These are phyloP conservation scores for Hyaloperonospora brassicae DNA, from an alignment of 352 stramenopile genomes.

Conservation along the genomic window DNA sequence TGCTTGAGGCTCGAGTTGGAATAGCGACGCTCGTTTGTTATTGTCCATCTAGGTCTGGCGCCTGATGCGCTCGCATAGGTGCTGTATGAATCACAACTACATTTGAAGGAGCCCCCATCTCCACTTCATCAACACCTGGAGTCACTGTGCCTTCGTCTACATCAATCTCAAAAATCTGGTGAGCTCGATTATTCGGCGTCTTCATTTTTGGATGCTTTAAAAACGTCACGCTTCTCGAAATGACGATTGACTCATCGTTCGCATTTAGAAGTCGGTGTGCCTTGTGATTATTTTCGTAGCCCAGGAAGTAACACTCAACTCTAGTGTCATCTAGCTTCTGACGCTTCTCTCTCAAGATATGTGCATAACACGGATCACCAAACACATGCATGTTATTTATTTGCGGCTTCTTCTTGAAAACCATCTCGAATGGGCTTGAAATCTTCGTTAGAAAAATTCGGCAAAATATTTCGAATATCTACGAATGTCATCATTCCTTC, in stretches of 20 bases:
- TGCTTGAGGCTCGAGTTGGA: neutral
- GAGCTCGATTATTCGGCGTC: neutral
- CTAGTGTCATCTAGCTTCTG: neutral
- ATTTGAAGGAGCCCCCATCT: neutral
- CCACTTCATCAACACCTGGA: neutral
- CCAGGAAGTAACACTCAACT: neutral
- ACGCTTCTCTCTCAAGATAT: neutral
- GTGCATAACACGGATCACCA: neutral
- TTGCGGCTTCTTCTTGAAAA: neutral
- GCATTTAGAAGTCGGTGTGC: neutral
- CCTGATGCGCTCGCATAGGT: neutral
- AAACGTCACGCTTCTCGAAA: neutral
- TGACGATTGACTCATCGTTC: neutral
- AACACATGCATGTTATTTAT: neutral
- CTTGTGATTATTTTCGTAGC: neutral
- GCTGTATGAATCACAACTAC: neutral
- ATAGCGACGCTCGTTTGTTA: neutral
- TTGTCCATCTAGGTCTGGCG: neutral
- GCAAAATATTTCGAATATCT: neutral
- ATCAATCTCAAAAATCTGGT: neutral
- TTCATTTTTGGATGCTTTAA: neutral
- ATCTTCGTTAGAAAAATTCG: neutral
- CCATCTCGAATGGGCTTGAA: constrained; percentile 1
- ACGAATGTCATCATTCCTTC: neutral
- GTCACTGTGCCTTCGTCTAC: neutral